Percentiles rank a stretch among this genome's conserved stretches.
Conservation (phyloP, 2,329 filamentous ascomycete genomes). For the Cordyceps tenuipes region DNA sequence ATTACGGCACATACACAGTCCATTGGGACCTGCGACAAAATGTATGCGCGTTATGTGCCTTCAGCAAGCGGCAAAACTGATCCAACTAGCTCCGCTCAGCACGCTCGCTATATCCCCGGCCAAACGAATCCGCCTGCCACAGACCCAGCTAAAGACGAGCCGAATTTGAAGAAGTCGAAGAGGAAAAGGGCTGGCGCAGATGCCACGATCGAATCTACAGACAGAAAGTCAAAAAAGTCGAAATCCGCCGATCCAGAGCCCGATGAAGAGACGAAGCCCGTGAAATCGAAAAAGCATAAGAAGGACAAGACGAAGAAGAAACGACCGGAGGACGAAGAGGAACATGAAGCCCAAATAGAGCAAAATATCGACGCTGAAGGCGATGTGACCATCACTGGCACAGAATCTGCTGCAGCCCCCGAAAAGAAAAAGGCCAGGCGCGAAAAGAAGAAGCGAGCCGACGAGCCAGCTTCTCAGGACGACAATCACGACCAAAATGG, state of each 20-base stretch:
- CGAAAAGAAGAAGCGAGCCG: constrained; percentile 27
- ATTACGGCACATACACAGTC: neutral
- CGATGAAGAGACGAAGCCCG: constrained; percentile 13
- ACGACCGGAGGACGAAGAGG: neutral
- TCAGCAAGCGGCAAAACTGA: constrained; percentile 20
- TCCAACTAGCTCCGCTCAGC: constrained; percentile 17
- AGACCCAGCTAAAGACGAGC: constrained; percentile 22
- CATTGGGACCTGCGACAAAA: constrained; percentile 18
- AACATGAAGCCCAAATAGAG: neutral
- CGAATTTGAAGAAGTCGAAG: constrained; percentile 22
- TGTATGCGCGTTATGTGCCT: constrained; percentile 38
- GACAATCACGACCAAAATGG: constrained; percentile 23
- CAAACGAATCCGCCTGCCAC: constrained; percentile 9
- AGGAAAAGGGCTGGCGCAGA: constrained; percentile 28
- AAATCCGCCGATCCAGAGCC: constrained; percentile 16
- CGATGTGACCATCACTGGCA: neutral
- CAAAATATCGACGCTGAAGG: neutral
- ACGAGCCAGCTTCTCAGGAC: constrained; percentile 17
- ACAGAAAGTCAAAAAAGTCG: constrained; percentile 18
- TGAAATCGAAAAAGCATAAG: constrained; percentile 23
- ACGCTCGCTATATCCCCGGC: constrained; percentile 35
- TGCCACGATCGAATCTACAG: constrained; percentile 21
- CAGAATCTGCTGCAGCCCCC: neutral
- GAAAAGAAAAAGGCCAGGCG: constrained; percentile 17
- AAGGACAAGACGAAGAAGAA: constrained; percentile 16